Base-by-base conservation (phyloP, 2,329 filamentous ascomycete genomes). In the Plenodomus lindquistii region DNA sequence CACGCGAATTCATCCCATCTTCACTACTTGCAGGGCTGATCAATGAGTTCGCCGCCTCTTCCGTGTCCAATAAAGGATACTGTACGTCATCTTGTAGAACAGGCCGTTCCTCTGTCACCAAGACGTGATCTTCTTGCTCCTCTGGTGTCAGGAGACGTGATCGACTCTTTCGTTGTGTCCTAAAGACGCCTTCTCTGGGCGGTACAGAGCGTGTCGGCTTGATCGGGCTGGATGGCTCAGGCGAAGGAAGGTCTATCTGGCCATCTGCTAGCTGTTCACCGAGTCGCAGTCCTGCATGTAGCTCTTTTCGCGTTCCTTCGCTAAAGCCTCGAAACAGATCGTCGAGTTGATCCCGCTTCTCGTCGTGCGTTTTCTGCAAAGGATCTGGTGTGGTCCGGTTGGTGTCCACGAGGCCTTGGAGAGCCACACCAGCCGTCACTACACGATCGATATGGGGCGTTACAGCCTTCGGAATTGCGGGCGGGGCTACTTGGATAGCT, bases 311-410 rank as follows among this genome's bases (percentile, higher is more conserved):
- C 7, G 72, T 72, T 4, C 69, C 66, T 42, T 71, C 66, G 43
- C 72, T 70, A 50, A 75, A 75, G 2, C 70, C 71, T 24, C 65
- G 63, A 54, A 75, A 75, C 1, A 73, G 53, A 40, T 72, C 65
- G 22, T 73, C 68, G 2, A 73, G 59, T 22, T 56, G 54, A 29
- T 54, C 60, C 29, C 54, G 63, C 36, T 60, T 62, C 44, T 60
- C 58, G 9, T 57, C 51, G 11, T 53, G 43, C 52, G 55, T 49
- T 20, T 57, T 55, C 31, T 63, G 58, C 19, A 62, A 55, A 37
- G 61, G 52, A 35, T 63, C 54, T 15, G 67, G 66, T 11, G 67
- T 70, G 8, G 60, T 44, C 20, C 62, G 63, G 43, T 27, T 52
- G 4, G 66, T 65, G 46, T 72, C 68, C 16, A 73, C 34, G 6